A percentile compares a stretch with the other conserved stretches of the same genome.
Conservation (phyloP, 2,329 filamentous ascomycete species). For the Aaosphaeria arxii region DNA sequence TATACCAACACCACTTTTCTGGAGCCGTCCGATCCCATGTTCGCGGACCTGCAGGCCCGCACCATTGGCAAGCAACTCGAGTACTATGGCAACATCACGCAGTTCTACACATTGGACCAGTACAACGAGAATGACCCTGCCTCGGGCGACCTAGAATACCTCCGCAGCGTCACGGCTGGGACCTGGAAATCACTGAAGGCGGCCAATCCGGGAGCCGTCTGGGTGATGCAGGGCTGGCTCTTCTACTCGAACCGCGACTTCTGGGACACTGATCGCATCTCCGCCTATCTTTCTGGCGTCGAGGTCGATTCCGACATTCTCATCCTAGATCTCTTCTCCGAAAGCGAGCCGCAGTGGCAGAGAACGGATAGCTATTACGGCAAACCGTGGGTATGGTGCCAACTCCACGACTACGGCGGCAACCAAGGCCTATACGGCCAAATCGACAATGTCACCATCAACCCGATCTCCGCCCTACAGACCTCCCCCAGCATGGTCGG, state of each 20-base stretch:
- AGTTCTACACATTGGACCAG: conserved; percentile 52
- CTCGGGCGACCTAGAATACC: conserved; percentile 45
- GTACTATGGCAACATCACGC: conserved; percentile 48
- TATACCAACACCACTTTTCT: conserved; percentile 50
- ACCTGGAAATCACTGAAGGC: conserved; percentile 49
- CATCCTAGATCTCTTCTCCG: conserved; percentile 51
- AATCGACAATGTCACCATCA: conserved; percentile 47
- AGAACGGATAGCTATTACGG: conserved; percentile 50
- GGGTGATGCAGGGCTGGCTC: conserved; percentile 54
- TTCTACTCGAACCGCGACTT: conserved; percentile 46
- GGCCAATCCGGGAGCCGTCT: conserved; percentile 48
- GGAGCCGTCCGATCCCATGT: conserved; percentile 45
- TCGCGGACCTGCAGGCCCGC: conserved; percentile 43
- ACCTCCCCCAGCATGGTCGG: conserved; percentile 45
- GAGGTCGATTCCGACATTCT: conserved; percentile 45
- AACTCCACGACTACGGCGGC: conserved; percentile 51
- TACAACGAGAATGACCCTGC: conserved; percentile 53
- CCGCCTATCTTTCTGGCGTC: conserved; percentile 51
- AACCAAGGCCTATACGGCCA: conserved; percentile 52
- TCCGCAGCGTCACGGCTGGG: conserved; percentile 41
- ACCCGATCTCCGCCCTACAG: conserved; percentile 44
- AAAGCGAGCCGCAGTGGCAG: conserved; percentile 51
- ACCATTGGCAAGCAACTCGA: conserved; percentile 48
- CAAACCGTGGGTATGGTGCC: conserved; percentile 55
- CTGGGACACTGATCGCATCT: conserved; percentile 46